Evolutionary conservation across 176 grass and related monocot genomes (phyloP).

Genomic region (Poa annua): DNA sequence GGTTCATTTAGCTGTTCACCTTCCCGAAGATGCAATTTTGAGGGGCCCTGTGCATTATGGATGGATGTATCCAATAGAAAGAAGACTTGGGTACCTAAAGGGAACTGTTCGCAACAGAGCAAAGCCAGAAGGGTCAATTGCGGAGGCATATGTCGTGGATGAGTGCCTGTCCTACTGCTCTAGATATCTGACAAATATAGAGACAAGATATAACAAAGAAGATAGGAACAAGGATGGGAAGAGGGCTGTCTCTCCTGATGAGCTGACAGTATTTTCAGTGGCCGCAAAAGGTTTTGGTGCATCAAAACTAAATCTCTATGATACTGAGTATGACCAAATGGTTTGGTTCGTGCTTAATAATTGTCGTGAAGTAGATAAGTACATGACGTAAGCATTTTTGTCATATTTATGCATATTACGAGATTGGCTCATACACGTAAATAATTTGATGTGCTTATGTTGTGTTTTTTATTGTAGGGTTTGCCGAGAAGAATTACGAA

Average conservation of each 20-base stretch:
- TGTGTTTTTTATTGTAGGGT: neutral
- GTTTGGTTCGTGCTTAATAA: too few species aligned
- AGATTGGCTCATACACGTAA: neutral
- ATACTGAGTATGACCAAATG: too few species aligned
- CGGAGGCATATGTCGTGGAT: neutral
- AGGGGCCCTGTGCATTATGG: neutral
- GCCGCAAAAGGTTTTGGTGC: too few species aligned
- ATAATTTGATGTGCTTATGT: neutral
- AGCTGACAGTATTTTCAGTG: too few species aligned
- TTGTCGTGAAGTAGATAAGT: neutral
- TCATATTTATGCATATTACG: neutral
- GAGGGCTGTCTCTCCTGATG: too few species aligned
- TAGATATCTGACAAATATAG: too few species aligned
- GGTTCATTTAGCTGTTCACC: constrained; percentile 9
- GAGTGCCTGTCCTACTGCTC: too few species aligned
- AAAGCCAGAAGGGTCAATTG: constrained; percentile 16
- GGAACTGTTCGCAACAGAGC: neutral
- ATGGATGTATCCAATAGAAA: constrained; percentile 19
- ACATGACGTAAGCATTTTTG: neutral
- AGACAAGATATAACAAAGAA: too few species aligned
- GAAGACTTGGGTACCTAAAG: constrained; percentile 18
- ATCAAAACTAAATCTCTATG: too few species aligned
- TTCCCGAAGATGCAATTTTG: neutral
- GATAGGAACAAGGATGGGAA: too few species aligned
- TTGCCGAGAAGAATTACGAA: neutral